Evolutionary conservation across 345 rosid genomes (phyloP), one percentile per base, ranked within the genome.

Genomic region (Theobroma cacao): DNA sequence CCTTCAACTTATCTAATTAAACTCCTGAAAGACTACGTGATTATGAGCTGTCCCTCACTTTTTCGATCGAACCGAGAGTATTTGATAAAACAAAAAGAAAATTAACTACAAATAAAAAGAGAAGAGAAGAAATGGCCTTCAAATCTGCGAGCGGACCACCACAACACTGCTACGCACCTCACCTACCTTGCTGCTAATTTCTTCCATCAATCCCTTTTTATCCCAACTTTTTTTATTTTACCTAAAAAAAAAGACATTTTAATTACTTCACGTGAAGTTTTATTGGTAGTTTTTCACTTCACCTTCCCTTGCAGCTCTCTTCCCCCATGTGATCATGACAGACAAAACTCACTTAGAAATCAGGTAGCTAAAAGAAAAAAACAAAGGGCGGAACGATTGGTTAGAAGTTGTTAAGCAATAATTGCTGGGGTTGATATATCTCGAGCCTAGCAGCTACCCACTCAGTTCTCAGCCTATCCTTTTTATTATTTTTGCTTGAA

Each of bases 371-470:
- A 82, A 2, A 6, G 48, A 84, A 81, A 2, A 6, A 70, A 84
- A 81, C 87, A n/a, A 72, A 80, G 70, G 85, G 87, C 89, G 77
- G 80, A 48, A 48, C 50, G 12, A 47, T 72, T 14, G 8, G 63
- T 68, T 59, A 41, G 36, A 65, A 77, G 81, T 63, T 68, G 75
- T 61, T 65, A n/a, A 69, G 20, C 55, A 67, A 64, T 79, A 36
- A 80, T 77, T 48, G 26, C 24, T 74, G 26, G 41, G 41, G 34
- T 17, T 6, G 20, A 9, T 76, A 50, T 74, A 74, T 24, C 64
- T 81, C 70, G 40, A 56, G 73, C 45, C 61, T 52, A 4, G 20
- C 15, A 3, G 47, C 34, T 59, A 38, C 17, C 69, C 61, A 36
- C 74, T 33, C 17, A 75, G n/a, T 56, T 58, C 65, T 11, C 15